A percentile compares a stretch with the other conserved stretches of the same genome.
These are phyloP conservation scores for Cercospora sp. DNA, from an alignment of 2,329 filamentous ascomycete genomes.

Conservation along the genomic window DNA sequence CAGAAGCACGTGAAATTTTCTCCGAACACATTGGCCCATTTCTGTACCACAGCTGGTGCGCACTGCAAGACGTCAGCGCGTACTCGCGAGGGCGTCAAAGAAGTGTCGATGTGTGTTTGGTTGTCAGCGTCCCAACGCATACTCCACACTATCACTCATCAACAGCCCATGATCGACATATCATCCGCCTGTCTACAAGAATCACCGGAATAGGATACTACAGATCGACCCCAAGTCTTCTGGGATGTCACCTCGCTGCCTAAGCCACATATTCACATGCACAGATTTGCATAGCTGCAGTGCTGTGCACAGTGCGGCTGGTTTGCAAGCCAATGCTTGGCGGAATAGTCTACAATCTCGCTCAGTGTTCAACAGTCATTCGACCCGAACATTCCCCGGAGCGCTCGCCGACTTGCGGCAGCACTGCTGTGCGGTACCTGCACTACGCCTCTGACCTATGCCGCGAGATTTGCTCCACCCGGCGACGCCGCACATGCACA, in stretches of 20 bases:
- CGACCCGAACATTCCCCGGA: background rate
- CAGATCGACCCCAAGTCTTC: background rate
- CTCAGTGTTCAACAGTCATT: background rate
- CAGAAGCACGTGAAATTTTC: background rate
- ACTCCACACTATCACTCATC: background rate
- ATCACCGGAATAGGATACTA: background rate
- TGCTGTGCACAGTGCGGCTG: background rate
- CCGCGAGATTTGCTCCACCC: background rate
- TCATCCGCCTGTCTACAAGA: background rate
- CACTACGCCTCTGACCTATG: background rate
- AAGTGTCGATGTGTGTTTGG: background rate
- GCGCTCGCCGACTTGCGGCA: background rate
- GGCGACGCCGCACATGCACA: background rate
- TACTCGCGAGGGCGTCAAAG: background rate
- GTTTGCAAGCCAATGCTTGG: background rate
- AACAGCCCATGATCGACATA: background rate
- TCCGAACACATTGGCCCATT: background rate
- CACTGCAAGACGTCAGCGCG: no score
- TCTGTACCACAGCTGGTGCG: background rate
- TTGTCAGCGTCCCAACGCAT: background rate
- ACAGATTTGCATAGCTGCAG: background rate
- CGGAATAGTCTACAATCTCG: background rate
- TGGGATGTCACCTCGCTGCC: background rate
- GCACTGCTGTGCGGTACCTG: background rate
- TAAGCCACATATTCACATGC: background rate